Conservation (phyloP, 805 yeast genomes). For the Starmerella bombi region DNA sequence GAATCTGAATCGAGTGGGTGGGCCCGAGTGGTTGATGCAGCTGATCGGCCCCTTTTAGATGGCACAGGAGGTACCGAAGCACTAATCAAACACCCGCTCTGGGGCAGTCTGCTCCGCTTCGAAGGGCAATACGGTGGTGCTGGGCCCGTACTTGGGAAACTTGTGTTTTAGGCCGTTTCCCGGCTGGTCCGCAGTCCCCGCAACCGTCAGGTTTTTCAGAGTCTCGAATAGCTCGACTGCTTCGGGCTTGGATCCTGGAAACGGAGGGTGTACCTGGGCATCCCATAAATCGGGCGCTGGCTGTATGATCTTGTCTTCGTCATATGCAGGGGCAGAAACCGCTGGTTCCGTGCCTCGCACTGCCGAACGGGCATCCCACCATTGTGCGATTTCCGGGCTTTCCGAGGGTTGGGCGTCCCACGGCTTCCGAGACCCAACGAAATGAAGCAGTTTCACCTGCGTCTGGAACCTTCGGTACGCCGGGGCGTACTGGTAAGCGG, state of each 20-base stretch:
- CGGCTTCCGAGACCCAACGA: conserved; percentile 31
- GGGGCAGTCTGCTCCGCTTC: conserved; percentile 10
- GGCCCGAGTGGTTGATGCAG: no score
- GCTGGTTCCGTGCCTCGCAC: neutral
- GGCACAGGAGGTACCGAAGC: neutral
- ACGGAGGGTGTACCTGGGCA: conserved; percentile 18
- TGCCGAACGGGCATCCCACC: neutral
- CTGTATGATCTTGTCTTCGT: conserved; percentile 8
- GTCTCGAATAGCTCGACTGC: conserved; percentile 5
- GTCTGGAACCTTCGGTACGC: conserved; percentile 44
- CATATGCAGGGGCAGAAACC: neutral
- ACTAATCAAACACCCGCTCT: conserved; percentile 12
- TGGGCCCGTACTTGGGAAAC: conserved; percentile 18
- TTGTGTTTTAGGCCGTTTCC: conserved; percentile 7
- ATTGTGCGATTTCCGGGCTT: neutral
- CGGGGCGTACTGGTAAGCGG: conserved; percentile 54
- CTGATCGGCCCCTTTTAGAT: no score
- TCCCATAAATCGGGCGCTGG: conserved; percentile 21
- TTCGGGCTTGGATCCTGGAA: conserved; percentile 13
- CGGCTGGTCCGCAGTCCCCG: conserved; percentile 6
- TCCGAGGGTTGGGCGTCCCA: conserved; percentile 22
- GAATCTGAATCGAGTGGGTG: no score
- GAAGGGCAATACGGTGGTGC: conserved; percentile 19
- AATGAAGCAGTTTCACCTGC: conserved; percentile 32
- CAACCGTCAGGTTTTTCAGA: conserved; percentile 1